Conservation (phyloP, 495 filamentous ascomycete species). For the Talaromyces proteolyticus region DNA sequence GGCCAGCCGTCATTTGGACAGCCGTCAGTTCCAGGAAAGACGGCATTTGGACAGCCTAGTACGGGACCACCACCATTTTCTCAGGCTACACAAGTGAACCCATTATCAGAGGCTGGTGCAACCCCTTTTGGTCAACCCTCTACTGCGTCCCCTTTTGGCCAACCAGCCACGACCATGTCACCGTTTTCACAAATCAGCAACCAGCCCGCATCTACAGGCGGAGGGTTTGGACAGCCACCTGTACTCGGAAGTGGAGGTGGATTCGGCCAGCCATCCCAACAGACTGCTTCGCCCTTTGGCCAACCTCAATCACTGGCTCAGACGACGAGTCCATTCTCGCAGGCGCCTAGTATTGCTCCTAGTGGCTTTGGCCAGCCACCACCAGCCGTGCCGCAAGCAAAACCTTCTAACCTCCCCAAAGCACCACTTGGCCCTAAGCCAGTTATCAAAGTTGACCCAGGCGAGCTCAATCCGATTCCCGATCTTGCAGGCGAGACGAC, state of each 20-base stretch:
- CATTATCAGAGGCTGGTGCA: conserved; percentile 11
- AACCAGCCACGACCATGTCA: conserved; percentile 11
- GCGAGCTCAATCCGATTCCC: conserved; percentile 30
- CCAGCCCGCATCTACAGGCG: conserved; percentile 15
- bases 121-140: conserved; percentile 23
- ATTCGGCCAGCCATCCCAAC: conserved; percentile 24
- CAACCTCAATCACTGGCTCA: conserved; percentile 13
- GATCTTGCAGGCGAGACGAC: conserved; percentile 30
- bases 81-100: conserved; percentile 20
- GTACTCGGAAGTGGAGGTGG: conserved; percentile 29
- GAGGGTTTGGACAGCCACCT: conserved; percentile 4
- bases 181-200: conserved; percentile 27
- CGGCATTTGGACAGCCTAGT: conserved; percentile 25
- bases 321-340: conserved; percentile 17
- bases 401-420: conserved; percentile 4
- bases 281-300: conserved; percentile 17
- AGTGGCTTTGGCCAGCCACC: conserved; percentile 6
- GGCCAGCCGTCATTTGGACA: conserved; percentile 26
- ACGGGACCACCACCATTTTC: conserved; percentile 23
- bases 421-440: conserved; percentile 23
- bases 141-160: conserved; percentile 22
- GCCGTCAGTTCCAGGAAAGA: conserved; percentile 16
- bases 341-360: conserved; percentile 15
- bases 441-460: conserved; percentile 21
- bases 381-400: conserved; percentile 10